Base-by-base conservation (phyloP, 345 rosid species). In the Sisymbrium altissimum region DNA sequence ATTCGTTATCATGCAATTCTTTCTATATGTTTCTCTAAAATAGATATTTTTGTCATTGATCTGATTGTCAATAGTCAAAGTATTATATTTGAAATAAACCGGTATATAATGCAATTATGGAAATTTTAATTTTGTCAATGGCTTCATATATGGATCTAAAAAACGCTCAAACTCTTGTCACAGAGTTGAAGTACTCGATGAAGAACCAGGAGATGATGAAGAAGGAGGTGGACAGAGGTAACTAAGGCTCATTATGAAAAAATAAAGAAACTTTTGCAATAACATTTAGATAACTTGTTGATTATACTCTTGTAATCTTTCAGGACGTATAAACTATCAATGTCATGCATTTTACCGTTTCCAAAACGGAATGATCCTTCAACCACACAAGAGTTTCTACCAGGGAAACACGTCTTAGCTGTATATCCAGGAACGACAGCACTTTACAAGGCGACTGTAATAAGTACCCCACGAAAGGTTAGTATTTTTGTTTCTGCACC, bases 401-500 rank as follows among this genome's bases (percentile, higher is more conserved):
- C 85, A 2, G 91, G 97, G 69, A 83, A 82, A 72, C 94, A 83
- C 44, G 99, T 92, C 59, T 85, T 95, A 85, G 99, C 99, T n/a
- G 98, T 95, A 71, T 95, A 95, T 86, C 99, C 99, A 2, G 99
- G 96, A 80, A 95, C 99, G 38, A 92, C 98, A 19, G 90, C 97
- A 15, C 92, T 95, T 18, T 95, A 92, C 46, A 95, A 92, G 84
- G 99, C 99, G 50, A 95, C 99, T 43, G 97, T 95, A 17, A 84
- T 87, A 38, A 84, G 77, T 68, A 71, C 93, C 19, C 89, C 91
- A 66, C 83, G 89, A 93, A 72, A 83, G 83, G 76, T 89, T 84
- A 66, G 97, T 83, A 46, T 80, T 84, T 44, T 8, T 86, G 87
- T 14, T 70, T 83, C 85, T 78, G 83, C 96, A 4, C 91, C 88